Conservation (phyloP, 805 yeast species). For the Debaryomyces prosopidis region DNA sequence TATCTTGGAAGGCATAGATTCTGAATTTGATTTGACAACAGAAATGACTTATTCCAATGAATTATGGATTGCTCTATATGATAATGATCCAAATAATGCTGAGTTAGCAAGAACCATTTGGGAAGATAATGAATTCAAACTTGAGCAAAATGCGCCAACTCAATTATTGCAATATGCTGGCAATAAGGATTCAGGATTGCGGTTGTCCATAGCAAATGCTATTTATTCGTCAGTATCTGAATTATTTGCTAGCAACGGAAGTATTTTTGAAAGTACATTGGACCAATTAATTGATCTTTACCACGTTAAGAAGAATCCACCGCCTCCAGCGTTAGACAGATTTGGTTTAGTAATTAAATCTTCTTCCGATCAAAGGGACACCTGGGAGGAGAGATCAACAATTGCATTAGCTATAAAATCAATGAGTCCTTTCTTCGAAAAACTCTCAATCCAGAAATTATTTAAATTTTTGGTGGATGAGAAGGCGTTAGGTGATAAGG, state of each 20-base stretch:
- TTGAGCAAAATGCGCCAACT: conserved; percentile 45
- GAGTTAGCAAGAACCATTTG: conserved; percentile 79
- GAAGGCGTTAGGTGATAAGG: conserved; percentile 73
- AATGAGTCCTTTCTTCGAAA: conserved; percentile 49
- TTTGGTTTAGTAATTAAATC: conserved; percentile 75
- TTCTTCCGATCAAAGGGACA: conserved; percentile 62
- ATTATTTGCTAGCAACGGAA: conserved; percentile 13
- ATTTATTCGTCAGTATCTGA: conserved; percentile 56
- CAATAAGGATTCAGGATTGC: conserved; percentile 60
- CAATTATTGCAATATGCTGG: conserved; percentile 53
- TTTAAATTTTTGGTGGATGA: conserved; percentile 62
- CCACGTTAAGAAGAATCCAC: conserved; percentile 62
- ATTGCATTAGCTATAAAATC: conserved; percentile 66
- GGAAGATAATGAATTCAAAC: conserved; percentile 68
- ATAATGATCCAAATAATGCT: conserved; percentile 61
- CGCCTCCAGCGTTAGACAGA: conserved; percentile 74
- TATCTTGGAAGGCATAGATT: conserved; percentile 79
- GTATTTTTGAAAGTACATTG: conserved; percentile 35
- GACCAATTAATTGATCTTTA: conserved; percentile 55
- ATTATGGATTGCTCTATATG: conserved; percentile 77
- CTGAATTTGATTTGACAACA: conserved; percentile 68
- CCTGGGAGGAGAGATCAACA: conserved; percentile 86
- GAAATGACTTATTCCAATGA: conserved; percentile 55
- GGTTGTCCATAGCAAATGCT: conserved; percentile 73
- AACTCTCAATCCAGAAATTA: conserved; percentile 46